Conservation (phyloP, 768 basidiomycete species). For the button mushroom (Agaricus bisporus) region DNA sequence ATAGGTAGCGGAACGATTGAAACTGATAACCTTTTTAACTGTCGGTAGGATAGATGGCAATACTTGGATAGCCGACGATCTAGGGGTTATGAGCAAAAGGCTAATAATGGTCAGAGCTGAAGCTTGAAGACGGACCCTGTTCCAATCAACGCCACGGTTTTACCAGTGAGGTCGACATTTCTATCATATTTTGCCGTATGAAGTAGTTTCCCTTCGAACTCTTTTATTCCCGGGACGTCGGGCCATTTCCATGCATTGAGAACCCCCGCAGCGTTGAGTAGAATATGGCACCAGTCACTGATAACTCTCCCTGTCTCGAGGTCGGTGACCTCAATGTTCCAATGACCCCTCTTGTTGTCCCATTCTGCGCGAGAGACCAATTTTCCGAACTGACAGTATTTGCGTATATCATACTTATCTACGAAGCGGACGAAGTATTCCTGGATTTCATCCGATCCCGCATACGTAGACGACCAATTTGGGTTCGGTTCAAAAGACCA, state of each 20-base stretch:
- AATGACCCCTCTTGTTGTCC: conserved; percentile 20
- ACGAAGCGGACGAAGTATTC: conserved; percentile 24
- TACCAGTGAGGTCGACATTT: conserved; percentile 24
- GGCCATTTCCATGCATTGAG: conserved; percentile 35
- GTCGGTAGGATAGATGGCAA: conserved; percentile 26
- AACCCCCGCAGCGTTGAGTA: conserved; percentile 27
- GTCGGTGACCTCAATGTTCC: conserved; percentile 24
- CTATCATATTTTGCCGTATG: conserved; percentile 31
- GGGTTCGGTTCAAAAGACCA: conserved; percentile 28
- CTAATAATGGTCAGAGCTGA: too few relatives aligned
- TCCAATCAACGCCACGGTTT: conserved; percentile 33
- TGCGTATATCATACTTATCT: conserved; percentile 23
- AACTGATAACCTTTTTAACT: conserved; percentile 29
- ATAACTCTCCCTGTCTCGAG: conserved; percentile 13
- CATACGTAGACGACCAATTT: conserved; percentile 27
- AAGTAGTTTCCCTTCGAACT: conserved; percentile 27
- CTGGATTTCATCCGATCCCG: conserved; percentile 23
- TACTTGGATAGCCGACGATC: conserved; percentile 28
- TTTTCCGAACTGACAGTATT: conserved; percentile 24
- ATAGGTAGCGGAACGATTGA: conserved; percentile 28
- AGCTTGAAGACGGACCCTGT: conserved; percentile 25
- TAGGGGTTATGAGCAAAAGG: neutral
- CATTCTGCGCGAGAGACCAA: conserved; percentile 23
- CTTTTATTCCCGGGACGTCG: conserved; percentile 23
- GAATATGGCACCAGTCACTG: conserved; percentile 24